A percentile compares a stretch with the other conserved stretches of the same genome.
These are phyloP conservation scores for Mycena polygramma DNA, from an alignment of 768 basidiomycete genomes.

Conservation along the genomic window DNA sequence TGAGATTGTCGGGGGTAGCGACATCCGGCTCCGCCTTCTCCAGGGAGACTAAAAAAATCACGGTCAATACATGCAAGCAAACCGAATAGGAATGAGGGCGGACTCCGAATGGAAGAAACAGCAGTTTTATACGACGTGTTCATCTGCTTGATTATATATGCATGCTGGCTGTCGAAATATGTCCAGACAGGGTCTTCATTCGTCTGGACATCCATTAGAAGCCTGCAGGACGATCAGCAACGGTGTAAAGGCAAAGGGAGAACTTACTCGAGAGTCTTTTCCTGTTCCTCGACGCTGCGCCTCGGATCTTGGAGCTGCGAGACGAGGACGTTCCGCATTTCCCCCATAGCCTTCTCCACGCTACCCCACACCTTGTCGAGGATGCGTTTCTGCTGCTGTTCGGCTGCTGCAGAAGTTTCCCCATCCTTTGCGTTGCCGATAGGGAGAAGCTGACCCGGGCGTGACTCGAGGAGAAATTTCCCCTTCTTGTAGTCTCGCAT, in stretches of 20 bases:
- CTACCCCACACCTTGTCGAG: conserved; percentile 96
- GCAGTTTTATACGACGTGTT: conserved; percentile 69
- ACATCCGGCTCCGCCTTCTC: conserved; percentile 55
- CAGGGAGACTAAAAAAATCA: conserved; percentile 55
- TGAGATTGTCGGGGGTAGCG: conserved; percentile 54
- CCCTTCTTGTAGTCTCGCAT: conserved; percentile 98
- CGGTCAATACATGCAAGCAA: conserved; percentile 26
- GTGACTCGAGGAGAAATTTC: conserved; percentile 87
- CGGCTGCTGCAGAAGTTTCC: conserved; percentile 59
- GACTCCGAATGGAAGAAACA: conserved; percentile 67
- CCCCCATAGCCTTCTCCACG: conserved; percentile 94
- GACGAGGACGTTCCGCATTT: conserved; percentile 85
- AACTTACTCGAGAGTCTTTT: conserved; percentile 94
- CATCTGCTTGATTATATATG: conserved; percentile 86
- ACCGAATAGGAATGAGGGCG: conserved; percentile 18
- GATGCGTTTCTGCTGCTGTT: conserved; percentile 90
- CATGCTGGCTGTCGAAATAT: conserved; percentile 95
- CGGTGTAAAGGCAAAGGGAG: conserved; percentile 6
- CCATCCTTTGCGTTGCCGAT: conserved; percentile 73
- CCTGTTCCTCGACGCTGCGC: conserved; percentile 91
- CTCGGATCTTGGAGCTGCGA: conserved; percentile 85
- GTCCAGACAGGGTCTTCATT: conserved; percentile 95
- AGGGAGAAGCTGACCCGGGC: conserved; percentile 88
- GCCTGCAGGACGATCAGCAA: conserved; percentile 59
- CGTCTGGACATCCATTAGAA: conserved; percentile 87